Percentiles rank a stretch among this genome's conserved stretches.
phyloP scores from a whole-genome alignment of 2,329 filamentous ascomycete genomes.

The Septoria petroselini region DNA sequence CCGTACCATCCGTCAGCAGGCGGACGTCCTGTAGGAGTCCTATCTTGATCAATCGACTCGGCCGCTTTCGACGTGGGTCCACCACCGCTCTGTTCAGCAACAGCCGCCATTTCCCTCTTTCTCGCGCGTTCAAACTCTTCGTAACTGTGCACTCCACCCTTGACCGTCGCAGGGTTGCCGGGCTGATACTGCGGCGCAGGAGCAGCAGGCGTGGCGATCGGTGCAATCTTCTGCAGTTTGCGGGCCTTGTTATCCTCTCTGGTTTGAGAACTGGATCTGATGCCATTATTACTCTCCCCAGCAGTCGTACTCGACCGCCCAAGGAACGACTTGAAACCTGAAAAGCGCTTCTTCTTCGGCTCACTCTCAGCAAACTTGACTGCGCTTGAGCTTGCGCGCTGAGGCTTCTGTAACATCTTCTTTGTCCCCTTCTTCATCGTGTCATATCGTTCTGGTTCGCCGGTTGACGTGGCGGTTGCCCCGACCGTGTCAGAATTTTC shows the following conservation, averaged over 20 bases:
- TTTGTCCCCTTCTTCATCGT: conserved; percentile 3
- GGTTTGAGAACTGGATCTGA: conserved; percentile 5
- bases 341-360: conserved; percentile 46
- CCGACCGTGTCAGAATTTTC: conserved; percentile 7
- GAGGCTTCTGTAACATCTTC: conserved; percentile 33
- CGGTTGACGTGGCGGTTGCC: background rate
- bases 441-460: conserved; percentile 1
- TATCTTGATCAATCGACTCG: background rate
- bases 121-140: conserved; percentile 9
- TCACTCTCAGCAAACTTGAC: conserved; percentile 22
- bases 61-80: background rate
- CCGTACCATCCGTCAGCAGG: conserved; percentile 31
- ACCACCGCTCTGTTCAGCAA: conserved; percentile 1
- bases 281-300: conserved; percentile 23
- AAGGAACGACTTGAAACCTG: conserved; percentile 45
- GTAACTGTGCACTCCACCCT: conserved; percentile 11
- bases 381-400: conserved; percentile 31
- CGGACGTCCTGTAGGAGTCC: conserved; percentile 3
- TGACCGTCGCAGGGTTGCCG: conserved; percentile 10
- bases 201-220: conserved; percentile 2
- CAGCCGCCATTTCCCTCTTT: conserved; percentile 7
- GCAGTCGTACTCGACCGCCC: conserved; percentile 38
- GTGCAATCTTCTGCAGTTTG: conserved; percentile 14
- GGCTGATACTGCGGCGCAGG: conserved; percentile 4
- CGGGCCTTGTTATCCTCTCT: conserved; percentile 7